phyloP scores from a whole-genome alignment of 768 basidiomycete genomes.

The Lentinula sp. region DNA sequence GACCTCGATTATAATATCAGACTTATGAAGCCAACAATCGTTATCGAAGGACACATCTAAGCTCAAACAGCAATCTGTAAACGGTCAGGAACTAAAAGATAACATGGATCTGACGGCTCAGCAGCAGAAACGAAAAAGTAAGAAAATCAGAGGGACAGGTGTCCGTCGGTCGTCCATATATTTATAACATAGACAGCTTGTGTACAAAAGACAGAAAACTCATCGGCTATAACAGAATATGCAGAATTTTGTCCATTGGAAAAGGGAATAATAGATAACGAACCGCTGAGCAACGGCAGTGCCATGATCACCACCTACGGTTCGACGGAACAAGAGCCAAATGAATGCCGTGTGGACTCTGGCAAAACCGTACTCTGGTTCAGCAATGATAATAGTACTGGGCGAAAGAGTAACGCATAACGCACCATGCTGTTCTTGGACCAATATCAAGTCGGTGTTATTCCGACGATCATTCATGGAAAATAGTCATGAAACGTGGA shows the following conservation, averaged over 20 bases:
- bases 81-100: neutral
- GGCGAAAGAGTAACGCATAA: neutral
- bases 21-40: too few species aligned
- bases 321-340: neutral
- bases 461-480: neutral
- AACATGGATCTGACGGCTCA: neutral
- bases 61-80: too few species aligned
- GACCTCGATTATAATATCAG: too few species aligned
- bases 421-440: neutral
- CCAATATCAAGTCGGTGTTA: neutral
- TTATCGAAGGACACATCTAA: too few species aligned
- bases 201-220: neutral
- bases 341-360: neutral
- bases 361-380: neutral
- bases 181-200: neutral
- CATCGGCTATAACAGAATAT: neutral
- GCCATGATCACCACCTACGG: constrained; percentile 2
- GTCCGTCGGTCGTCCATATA: neutral
- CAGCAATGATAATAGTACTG: neutral
- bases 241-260: neutral
- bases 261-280: neutral
- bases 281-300: neutral
- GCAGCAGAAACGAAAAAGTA: neutral
- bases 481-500: neutral
- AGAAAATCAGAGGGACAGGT: neutral